Conservation (phyloP, 805 yeast species). For the Huiozyma naganishii region DNA sequence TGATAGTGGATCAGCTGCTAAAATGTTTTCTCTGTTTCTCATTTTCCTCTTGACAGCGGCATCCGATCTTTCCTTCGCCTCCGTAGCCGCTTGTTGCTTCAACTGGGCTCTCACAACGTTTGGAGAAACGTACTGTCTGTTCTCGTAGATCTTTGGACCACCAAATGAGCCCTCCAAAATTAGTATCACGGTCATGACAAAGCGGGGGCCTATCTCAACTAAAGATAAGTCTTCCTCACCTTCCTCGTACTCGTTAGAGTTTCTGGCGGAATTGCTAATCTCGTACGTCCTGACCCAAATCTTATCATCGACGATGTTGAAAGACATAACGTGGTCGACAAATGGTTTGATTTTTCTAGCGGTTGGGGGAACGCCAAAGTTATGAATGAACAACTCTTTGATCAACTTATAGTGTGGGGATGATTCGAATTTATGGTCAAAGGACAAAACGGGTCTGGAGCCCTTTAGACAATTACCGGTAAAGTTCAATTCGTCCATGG, state of each 20-base stretch:
- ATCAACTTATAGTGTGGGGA: slow-evolving; percentile 60
- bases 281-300: slow-evolving; percentile 95
- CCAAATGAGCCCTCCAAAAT: slow-evolving; percentile 94
- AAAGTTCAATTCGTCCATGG: slow-evolving; percentile 90
- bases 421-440: slow-evolving; percentile 68
- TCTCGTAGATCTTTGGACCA: slow-evolving; percentile 95
- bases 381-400: slow-evolving; percentile 73
- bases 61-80: slow-evolving; percentile 68
- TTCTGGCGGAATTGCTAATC: slow-evolving; percentile 51
- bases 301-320: slow-evolving; percentile 84
- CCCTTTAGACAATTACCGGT: slow-evolving; percentile 95
- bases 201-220: slow-evolving; percentile 94
- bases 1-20: slow-evolving; percentile 73
- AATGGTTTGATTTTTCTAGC: slow-evolving; percentile 92
- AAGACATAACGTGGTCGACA: slow-evolving; percentile 88
- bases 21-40: slow-evolving; percentile 61
- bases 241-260: slow-evolving; percentile 42
- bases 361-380: slow-evolving; percentile 90
- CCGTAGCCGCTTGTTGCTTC: slow-evolving; percentile 68
- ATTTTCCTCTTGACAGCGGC: slow-evolving; percentile 69
- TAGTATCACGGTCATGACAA: slow-evolving; percentile 83
- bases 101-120: slow-evolving; percentile 86
- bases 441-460: slow-evolving; percentile 85
- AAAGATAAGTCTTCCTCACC: slow-evolving; percentile 54
- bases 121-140: slow-evolving; percentile 93